A percentile compares a stretch with the other conserved stretches of the same genome.
These are phyloP conservation scores for Rhodomyrtus psidioides DNA, from an alignment of 441 rosid species.

Conservation along the genomic window DNA sequence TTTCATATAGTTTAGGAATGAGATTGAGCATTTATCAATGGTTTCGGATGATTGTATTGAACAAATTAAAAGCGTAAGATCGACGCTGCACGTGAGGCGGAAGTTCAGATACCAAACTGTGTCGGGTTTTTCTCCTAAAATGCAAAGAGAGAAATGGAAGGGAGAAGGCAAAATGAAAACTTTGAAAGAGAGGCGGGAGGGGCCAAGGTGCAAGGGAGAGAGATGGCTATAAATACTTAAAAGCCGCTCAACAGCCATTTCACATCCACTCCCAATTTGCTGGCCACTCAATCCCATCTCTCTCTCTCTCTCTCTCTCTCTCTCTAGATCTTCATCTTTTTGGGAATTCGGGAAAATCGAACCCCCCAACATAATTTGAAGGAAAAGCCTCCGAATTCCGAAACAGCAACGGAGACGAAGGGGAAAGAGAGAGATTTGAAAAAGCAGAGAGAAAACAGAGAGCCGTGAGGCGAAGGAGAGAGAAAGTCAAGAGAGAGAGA, in stretches of 20 bases:
- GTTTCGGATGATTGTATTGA: fast-evolving
- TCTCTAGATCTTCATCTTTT: neutral
- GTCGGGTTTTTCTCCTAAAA: neutral
- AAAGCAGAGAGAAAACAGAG: neutral
- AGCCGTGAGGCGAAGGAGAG: neutral
- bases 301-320: neutral
- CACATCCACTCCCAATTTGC: neutral
- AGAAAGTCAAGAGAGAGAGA: neutral
- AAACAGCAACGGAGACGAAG: neutral
- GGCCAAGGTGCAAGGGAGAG: neutral
- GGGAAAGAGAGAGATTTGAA: neutral
- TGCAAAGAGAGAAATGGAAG: neutral
- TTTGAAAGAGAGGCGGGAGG: neutral
- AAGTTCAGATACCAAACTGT: too few species aligned
- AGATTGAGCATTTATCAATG: too few species aligned
- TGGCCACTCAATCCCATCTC: neutral
- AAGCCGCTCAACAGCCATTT: neutral
- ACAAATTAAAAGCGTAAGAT: neutral
- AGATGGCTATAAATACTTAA: neutral
- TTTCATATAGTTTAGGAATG: fast-evolving
- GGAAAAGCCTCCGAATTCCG: neutral
- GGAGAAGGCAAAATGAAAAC: neutral
- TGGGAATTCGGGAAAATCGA: neutral
- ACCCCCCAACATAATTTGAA: neutral
- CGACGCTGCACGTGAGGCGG: fast-evolving